phyloP scores from a whole-genome alignment of 352 stramenopile species.

The Aphanomyces euteiches region DNA sequence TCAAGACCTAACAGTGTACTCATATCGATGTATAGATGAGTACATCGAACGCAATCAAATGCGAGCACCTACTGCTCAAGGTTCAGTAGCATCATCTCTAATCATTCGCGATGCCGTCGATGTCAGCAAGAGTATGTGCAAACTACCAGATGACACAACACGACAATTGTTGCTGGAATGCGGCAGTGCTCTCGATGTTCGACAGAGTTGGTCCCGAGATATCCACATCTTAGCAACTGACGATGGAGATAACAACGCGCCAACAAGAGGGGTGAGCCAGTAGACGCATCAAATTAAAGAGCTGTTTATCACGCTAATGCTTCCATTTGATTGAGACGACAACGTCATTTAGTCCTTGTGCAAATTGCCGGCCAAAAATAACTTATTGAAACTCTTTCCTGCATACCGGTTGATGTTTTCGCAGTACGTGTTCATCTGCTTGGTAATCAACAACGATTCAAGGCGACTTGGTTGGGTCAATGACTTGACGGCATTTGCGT shows the following conservation, averaged over 20 bases:
- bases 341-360: constrained; percentile 46
- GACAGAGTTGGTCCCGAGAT: constrained; percentile 22
- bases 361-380: constrained; percentile 86
- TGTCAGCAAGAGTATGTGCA: too few species aligned
- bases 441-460: constrained; percentile 86
- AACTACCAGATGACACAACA: neutral
- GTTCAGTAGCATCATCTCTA: too few species aligned
- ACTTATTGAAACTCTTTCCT: constrained; percentile 88
- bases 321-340: neutral
- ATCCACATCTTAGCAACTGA: neutral
- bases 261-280: neutral
- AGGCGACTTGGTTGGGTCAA: constrained; percentile 83
- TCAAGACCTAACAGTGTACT: constrained; percentile 1
- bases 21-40: neutral
- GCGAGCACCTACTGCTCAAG: too few species aligned
- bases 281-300: constrained; percentile 14
- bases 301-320: neutral
- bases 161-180: constrained; percentile 5
- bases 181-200: constrained; percentile 7
- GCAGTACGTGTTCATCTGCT: constrained; percentile 92
- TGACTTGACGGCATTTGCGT: constrained; percentile 80
- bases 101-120: too few species aligned
- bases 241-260: constrained; percentile 4
- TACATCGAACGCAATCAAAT: neutral
- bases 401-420: constrained; percentile 90